Evolutionary conservation across 78 protist species (phyloP), one percentile per base, ranked within the genome.

Genomic region (Dictyostelium firmibasis): DNA sequence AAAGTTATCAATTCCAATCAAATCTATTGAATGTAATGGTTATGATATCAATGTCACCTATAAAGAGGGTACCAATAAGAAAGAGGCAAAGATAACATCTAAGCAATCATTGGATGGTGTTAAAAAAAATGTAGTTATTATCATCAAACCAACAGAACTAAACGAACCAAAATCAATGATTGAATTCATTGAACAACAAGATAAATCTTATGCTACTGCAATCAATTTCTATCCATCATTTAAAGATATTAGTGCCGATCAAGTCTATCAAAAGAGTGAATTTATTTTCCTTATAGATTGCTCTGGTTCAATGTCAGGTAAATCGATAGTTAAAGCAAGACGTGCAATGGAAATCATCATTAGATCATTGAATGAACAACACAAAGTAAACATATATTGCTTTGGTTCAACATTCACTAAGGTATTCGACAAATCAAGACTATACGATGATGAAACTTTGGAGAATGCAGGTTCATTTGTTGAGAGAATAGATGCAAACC

Each of bases 241-340:
- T 10, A 62, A 50, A 3, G 33, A 44, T 14, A 23, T 67, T 1
- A n/a, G 23, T 29, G 2, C n/a, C 20, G 74, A 53, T 25, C 78
- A 83, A 23, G 25, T 83, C 11, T 23, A 83, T 83, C 87, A 83
- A 83, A 83, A 83, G 69, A n/a, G 47, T 53, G 77, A 53, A 38
- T 83, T 62, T 83, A 53, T 83, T 18, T 62, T 62, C 38, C 4
- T 83, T 2, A 3, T 83, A 0, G 77, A 62, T 62, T 83, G 77
- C 36, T 27, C 76, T n/a, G 92, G 92, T 5, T 86, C 92, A 20
- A 86, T 86, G 92, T 4, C 14, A 18, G 92, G 92, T n/a, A 13
- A 11, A 33, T 29, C 44, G 36, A 86, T 86, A 13, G 5, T 2
- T 44, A 16, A 50, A 36, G 72, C 92, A 0, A 86, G 36, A 72